Evolutionary conservation across 495 filamentous ascomycete genomes (phyloP).

Genomic region (Tuber aestivum): DNA sequence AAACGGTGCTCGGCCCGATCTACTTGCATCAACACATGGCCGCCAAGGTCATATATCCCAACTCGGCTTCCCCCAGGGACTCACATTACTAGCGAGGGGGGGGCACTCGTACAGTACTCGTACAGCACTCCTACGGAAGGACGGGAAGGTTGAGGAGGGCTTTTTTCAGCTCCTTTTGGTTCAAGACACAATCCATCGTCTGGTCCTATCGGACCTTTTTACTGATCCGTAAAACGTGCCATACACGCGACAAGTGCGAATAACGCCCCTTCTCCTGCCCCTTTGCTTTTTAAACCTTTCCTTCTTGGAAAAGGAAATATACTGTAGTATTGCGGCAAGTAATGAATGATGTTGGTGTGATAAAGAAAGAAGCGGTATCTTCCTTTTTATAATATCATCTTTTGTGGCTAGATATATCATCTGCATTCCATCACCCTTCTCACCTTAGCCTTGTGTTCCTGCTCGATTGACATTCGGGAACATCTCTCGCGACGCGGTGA

Average conservation of each 20-base stretch:
- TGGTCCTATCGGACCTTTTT: neutral
- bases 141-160: neutral
- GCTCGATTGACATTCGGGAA: neutral
- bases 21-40: conserved; percentile 2
- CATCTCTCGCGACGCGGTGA: neutral
- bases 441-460: neutral
- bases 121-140: neutral
- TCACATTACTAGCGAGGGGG: neutral
- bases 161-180: neutral
- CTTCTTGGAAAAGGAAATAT: neutral
- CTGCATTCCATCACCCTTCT: neutral
- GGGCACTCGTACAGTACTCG: neutral
- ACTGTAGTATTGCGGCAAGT: neutral
- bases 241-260: conserved; percentile 5
- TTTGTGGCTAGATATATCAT: neutral
- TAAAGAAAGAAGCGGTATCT: neutral
- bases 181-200: conserved; percentile 2
- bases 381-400: neutral
- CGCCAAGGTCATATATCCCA: neutral
- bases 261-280: neutral
- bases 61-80: neutral
- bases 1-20: neutral
- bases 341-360: neutral
- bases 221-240: neutral
- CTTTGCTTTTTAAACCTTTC: neutral